phyloP scores from a whole-genome alignment of 1,284 basidiomycete genomes.

The Moniliophthora roreri region DNA sequence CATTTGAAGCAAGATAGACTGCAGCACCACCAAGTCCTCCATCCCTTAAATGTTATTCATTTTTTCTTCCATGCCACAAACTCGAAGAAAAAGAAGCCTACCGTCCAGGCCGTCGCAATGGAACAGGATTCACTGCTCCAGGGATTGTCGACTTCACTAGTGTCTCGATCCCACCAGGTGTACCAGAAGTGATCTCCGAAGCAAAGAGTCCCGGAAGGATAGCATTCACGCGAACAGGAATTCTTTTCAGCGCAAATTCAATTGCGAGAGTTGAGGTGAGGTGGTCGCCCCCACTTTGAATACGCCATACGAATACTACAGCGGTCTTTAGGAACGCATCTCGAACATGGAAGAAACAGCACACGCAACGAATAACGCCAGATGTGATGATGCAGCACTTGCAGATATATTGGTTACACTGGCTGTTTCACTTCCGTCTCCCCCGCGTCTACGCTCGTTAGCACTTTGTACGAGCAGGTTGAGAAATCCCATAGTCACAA shows the following conservation, averaged over 20 bases:
- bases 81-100: not conserved
- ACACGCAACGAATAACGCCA: not conserved
- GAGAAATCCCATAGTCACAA: slow-evolving; percentile 32
- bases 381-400: slow-evolving; percentile 22
- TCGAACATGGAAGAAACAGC: too few species aligned
- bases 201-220: slow-evolving; percentile 31
- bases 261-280: slow-evolving; percentile 30
- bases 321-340: too few species aligned
- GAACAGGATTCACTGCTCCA: slow-evolving; percentile 19
- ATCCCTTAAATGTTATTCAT: too few species aligned
- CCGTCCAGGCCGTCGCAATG: slow-evolving; percentile 20
- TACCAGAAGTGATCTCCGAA: slow-evolving; percentile 26
- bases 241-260: slow-evolving; percentile 27
- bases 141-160: slow-evolving; percentile 14
- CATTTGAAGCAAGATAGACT: too few species aligned
- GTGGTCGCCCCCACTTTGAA: slow-evolving; percentile 31
- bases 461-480: slow-evolving; percentile 28
- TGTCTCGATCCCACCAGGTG: slow-evolving; percentile 11
- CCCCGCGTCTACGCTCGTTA: slow-evolving; percentile 17
- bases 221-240: slow-evolving; percentile 30
- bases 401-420: slow-evolving; percentile 34
- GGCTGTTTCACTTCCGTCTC: slow-evolving; percentile 13
- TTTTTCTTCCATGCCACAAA: not conserved
- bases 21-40: too few species aligned
- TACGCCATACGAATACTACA: slow-evolving; percentile 32